Evolutionary conservation across 768 basidiomycete species (phyloP).

Genomic region (Tulasnella sp.): DNA sequence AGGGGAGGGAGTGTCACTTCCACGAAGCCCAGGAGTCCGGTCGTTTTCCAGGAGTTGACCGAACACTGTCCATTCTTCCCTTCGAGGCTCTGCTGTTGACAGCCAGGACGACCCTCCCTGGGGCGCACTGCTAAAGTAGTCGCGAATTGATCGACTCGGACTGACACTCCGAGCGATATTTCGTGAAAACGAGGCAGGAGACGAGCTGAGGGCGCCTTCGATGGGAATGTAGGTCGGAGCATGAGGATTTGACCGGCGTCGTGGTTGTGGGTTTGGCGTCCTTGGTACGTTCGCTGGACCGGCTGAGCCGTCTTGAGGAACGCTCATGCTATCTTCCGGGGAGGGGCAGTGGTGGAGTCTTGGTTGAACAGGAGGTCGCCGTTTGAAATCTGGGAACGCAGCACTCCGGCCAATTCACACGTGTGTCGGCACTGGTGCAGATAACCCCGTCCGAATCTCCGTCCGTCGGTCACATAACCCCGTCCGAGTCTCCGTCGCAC

Average conservation of each 20-base stretch:
- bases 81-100: not conserved
- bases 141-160: not conserved
- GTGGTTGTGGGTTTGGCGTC: not conserved
- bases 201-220: not conserved
- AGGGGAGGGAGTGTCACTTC: not conserved
- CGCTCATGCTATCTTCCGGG: not conserved
- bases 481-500: not conserved
- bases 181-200: not conserved
- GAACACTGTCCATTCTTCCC: slow-evolving; percentile 24
- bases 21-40: slow-evolving; percentile 9
- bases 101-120: not conserved
- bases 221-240: not conserved
- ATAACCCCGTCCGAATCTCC: not conserved
- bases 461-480: not conserved
- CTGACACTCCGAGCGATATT: not conserved
- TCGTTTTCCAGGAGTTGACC: slow-evolving; percentile 20
- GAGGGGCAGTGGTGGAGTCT: not conserved
- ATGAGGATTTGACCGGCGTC: not conserved
- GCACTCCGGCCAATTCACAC: not conserved
- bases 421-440: not conserved
- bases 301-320: not conserved
- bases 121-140: not conserved
- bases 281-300: not conserved
- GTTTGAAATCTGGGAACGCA: not conserved
- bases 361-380: not conserved